These are phyloP conservation scores for Canariomyces notabilis DNA, from an alignment of 2,329 filamentous ascomycete genomes.

Conservation along the genomic window DNA sequence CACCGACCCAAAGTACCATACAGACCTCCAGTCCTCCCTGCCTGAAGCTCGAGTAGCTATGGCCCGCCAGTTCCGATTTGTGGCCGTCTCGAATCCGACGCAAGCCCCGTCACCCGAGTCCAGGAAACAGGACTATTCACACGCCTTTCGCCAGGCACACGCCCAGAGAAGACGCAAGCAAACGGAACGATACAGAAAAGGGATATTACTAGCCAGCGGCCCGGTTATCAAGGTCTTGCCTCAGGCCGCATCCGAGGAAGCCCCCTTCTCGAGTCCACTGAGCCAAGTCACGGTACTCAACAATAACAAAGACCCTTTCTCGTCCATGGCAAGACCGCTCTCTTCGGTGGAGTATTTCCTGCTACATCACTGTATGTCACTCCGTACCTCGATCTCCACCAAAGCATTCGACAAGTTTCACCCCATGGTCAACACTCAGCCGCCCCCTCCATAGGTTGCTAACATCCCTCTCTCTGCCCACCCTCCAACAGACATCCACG, in stretches of 20 bases:
- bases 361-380: slow-evolving; percentile 3
- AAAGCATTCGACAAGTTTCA: not conserved
- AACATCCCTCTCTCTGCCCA: not conserved
- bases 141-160: slow-evolving; percentile 7
- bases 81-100: slow-evolving; percentile 2
- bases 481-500: slow-evolving; percentile 1
- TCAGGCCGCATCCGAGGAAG: not conserved
- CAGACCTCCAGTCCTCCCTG: too few relatives aligned
- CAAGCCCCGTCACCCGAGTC: slow-evolving; percentile 1
- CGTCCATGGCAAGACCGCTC: slow-evolving; percentile 4
- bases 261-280: not conserved
- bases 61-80: slow-evolving; percentile 3
- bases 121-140: slow-evolving; percentile 3
- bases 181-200: not conserved
- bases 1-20: not conserved
- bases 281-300: slow-evolving; percentile 1
- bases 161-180: slow-evolving; percentile 3
- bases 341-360: slow-evolving; percentile 7
- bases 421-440: not conserved
- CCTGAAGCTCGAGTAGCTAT: slow-evolving; percentile 3
- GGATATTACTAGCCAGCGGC: not conserved
- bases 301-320: slow-evolving; percentile 7
- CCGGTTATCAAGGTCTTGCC: not conserved
- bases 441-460: not conserved
- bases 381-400: not conserved